Evolutionary conservation across 768 basidiomycete species (phyloP).

Genomic region (Trametes cubensis): DNA sequence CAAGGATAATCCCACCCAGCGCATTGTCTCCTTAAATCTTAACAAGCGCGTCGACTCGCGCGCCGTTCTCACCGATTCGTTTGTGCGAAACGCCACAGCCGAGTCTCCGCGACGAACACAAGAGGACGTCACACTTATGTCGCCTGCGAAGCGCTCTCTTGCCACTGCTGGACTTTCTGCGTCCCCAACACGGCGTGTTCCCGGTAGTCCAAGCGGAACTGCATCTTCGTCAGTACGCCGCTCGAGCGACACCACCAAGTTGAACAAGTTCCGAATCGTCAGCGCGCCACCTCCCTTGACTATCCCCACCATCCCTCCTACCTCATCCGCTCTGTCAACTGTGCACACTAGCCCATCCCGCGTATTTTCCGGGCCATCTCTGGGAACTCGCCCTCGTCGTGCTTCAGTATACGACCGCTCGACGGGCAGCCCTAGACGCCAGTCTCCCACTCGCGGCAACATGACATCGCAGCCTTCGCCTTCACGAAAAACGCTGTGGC

Average conservation of each 20-base stretch:
- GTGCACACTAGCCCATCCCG: background rate
- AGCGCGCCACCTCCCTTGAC: background rate
- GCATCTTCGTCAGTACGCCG: background rate
- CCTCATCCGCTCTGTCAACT: background rate
- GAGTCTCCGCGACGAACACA: background rate
- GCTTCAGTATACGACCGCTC: background rate
- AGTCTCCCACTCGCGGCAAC: background rate
- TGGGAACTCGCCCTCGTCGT: background rate
- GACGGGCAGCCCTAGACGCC: too few species aligned
- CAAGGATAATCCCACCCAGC: background rate
- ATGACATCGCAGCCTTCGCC: background rate
- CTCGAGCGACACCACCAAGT: background rate
- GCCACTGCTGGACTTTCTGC: background rate
- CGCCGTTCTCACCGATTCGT: background rate
- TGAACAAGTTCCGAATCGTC: constrained; percentile 1
- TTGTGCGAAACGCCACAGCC: background rate
- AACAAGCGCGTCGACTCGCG: background rate
- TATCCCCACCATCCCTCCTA: background rate
- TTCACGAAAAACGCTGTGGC: background rate
- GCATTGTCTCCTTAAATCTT: background rate
- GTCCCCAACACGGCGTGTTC: background rate
- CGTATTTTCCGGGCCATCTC: background rate
- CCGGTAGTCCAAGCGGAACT: background rate
- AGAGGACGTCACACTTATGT: background rate
- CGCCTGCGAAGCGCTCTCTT: background rate